phyloP scores from a whole-genome alignment of 257 asterid species.

The Ballota nigra region DNA sequence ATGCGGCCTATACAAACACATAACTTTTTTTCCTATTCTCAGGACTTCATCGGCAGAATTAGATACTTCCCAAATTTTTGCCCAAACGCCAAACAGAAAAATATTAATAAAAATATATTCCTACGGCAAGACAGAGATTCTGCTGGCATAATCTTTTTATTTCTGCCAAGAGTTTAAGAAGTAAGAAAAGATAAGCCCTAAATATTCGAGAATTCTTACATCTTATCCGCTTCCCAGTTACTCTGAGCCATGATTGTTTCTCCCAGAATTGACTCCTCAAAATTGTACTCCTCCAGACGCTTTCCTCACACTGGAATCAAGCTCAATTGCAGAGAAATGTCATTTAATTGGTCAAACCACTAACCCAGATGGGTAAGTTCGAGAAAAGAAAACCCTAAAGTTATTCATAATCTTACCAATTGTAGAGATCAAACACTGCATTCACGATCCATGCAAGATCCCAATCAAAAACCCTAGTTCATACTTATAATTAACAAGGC shows the following conservation, averaged over 20 bases:
- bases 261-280: conserved; percentile 19
- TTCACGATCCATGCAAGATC: conserved; percentile 51
- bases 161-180: not conserved
- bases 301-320: conserved; percentile 27
- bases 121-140: conserved; percentile 7
- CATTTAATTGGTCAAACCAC: conserved; percentile 13
- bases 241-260: conserved; percentile 81
- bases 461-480: conserved; percentile 40
- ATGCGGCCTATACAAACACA: not conserved
- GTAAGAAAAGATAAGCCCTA: not conserved
- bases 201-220: conserved; percentile 40
- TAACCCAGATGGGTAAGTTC: not conserved
- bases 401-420: conserved; percentile 32
- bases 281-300: conserved; percentile 26
- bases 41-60: not conserved
- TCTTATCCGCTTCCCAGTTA: conserved; percentile 99
- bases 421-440: conserved; percentile 56
- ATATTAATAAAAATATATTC: not conserved
- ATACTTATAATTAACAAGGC: conserved; percentile 25
- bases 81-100: not conserved
- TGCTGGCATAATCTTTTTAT: conserved; percentile 2
- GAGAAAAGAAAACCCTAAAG: conserved; percentile 15
- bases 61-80: not conserved
- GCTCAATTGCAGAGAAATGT: conserved; percentile 23
- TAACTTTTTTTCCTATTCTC: not conserved